These are phyloP conservation scores for Euphorbia celastroides DNA, from an alignment of 441 rosid species.

Conservation along the genomic window DNA sequence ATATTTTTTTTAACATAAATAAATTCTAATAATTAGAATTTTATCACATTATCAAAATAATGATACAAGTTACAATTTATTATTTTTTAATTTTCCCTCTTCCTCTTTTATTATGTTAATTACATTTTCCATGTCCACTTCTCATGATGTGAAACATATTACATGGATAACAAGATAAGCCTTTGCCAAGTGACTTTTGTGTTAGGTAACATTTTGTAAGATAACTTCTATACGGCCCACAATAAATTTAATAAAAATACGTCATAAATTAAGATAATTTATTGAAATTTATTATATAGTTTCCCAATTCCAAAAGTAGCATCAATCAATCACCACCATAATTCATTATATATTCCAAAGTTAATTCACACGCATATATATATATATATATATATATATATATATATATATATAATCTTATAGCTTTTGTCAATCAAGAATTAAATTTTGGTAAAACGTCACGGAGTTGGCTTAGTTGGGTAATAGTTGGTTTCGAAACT, in stretches of 20 bases:
- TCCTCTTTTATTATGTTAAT: too few relatives aligned
- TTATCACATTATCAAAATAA: not conserved
- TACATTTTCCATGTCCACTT: conserved; percentile 20
- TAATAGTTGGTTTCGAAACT: not conserved
- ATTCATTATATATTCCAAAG: too few relatives aligned
- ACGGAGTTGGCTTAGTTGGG: not conserved
- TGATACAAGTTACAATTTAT: not conserved
- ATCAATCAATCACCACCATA: not conserved
- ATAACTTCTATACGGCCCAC: conserved; percentile 21
- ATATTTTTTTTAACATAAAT: too few relatives aligned
- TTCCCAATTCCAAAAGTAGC: not conserved
- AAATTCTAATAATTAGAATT: not conserved
- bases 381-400: too few relatives aligned
- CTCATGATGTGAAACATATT: conserved; percentile 21
- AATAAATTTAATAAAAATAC: not conserved
- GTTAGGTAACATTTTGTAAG: conserved; percentile 8
- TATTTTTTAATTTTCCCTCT: too few relatives aligned
- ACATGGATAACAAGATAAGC: conserved; percentile 28
- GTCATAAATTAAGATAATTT: not conserved
- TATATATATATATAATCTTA: too few relatives aligned
- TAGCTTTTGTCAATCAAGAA: not conserved
- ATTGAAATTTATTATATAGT: too few relatives aligned
- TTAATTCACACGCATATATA: too few relatives aligned
- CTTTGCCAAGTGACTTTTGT: conserved; percentile 17
- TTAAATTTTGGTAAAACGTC: not conserved